Evolutionary conservation across 305 asterid species (phyloP), one percentile per base, ranked within the genome.

Genomic region (Lippia alba): DNA sequence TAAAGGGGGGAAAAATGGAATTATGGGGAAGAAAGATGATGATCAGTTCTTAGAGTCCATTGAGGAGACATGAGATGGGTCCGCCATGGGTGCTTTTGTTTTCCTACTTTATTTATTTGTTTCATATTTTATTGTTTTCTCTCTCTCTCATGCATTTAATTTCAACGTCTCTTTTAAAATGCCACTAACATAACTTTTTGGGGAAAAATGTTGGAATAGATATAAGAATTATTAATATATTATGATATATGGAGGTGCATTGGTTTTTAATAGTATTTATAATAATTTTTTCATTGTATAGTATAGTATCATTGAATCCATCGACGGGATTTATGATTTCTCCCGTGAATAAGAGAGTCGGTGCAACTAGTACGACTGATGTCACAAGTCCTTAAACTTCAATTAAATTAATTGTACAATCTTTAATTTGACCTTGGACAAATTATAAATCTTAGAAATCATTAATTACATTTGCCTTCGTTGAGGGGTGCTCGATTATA

Each of bases 31-130:
- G 67, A 74, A 78, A 77, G 80, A 83, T 77, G 84, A 81, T 81
- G 68, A 81, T 85, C 83, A 75, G 82, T 78, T 83, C 76, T 70
- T 73, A 71, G 79, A 63, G 89, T 83, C 89, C 76, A 76, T 72
- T 78, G 84, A 88, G 82, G 84, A 61, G 95, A 90, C 93, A 81
- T 75, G 72, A 49, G 32, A 75, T 86, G 93, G 96, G 18, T 74
- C 85, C 83, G 62, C 8, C 41, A 24, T 12, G 82, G 79, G 76
- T 81, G 91, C 82, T 76, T 81, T 82, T 80, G 78, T 68, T 82
- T 64, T 3, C 76, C 76, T 69, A 10, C 55, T 66, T 78, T 59
- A 51, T 39, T 73, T 46, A 18, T 5, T 63, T 67, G 39, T 14
- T 16, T 19, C 11, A 46, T 17, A 57, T 56, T 66, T 50, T 44